Percentiles rank a stretch among this genome's conserved stretches.
These are phyloP conservation scores for Asterochloris erici DNA, from an alignment of 139 green algal species.

Conservation along the genomic window DNA sequence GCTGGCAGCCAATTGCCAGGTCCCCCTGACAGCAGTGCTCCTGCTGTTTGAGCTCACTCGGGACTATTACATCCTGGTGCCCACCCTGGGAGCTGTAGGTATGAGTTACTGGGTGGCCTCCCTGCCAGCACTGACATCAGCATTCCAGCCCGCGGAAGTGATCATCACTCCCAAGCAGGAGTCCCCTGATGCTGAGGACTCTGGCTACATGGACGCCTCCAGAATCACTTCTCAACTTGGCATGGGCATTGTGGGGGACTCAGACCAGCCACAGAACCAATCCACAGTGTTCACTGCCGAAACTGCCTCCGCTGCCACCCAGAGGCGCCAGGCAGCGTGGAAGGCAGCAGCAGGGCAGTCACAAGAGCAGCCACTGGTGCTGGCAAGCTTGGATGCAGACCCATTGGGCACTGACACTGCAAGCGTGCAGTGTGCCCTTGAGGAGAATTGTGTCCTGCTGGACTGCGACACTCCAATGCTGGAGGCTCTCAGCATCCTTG, in stretches of 20 bases:
- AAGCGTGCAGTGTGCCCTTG: conserved; percentile 15
- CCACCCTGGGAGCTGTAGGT: conserved; percentile 69
- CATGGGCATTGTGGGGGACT: neutral
- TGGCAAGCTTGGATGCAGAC: conserved; percentile 4
- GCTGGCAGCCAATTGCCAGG: conserved; percentile 53
- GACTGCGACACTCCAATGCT: conserved; percentile 5
- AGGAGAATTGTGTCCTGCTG: conserved; percentile 13
- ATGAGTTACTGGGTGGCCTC: conserved; percentile 46
- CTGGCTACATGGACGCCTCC: neutral
- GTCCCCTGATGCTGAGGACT: neutral
- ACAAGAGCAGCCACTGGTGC: neutral
- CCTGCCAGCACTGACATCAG: conserved; percentile 8
- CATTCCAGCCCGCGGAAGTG: conserved; percentile 3
- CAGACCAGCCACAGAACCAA: neutral
- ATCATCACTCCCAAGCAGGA: neutral
- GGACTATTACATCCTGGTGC: conserved; percentile 78
- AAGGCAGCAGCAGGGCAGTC: neutral
- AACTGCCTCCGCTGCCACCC: neutral
- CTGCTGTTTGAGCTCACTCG: conserved; percentile 77
- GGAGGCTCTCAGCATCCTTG: conserved; percentile 12
- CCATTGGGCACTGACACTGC: neutral
- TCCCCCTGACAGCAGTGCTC: conserved; percentile 52
- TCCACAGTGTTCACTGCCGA: neutral
- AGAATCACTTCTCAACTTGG: neutral
- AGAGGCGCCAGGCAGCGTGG: neutral